Evolutionary conservation across 495 filamentous ascomycete species (phyloP), one percentile per base, ranked within the genome.

Genomic region (Lasiosphaeriaceae sp.): DNA sequence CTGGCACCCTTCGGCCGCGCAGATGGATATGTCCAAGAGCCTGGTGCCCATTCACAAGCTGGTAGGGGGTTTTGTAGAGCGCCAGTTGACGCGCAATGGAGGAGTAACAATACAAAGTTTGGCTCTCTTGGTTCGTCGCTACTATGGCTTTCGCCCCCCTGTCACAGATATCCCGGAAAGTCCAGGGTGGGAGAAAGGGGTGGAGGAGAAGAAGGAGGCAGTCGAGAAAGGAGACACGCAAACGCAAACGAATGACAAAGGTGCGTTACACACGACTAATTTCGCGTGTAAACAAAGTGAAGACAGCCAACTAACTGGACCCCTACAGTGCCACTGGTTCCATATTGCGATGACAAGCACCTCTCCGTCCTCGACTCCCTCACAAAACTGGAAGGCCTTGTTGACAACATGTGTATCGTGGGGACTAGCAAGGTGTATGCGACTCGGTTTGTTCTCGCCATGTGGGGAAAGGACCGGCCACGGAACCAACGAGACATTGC

Each of bases 101-200:
- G 44, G 29, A 11, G 54, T 47, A 21, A 57, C 24, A 24, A 51
- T 71, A 17, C 47, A 54, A 2, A 62, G 58, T 19, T 41, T 72
- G 19, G 58, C 63, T 2, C 23, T 72, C 6, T 53, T 70, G 24
- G 64, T 66, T 9, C 54, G 67, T 3, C 56, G 69, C 17, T 70
- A 65, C 41, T 60, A 68, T 35, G 67, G 69, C 17, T 34, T 21
- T 44, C 56, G 65, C 17, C 58, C 61, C 6, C 20, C 5, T 17
- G 50, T 39, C 1, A 44, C 58, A 14, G 44, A 34, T 14, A 34
- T 11, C 43, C 3, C 46, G 9, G 39, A 20, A 39, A 19, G 39
- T n/a, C 1, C 19, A 34, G 21, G 23, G n/a, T 12, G 6, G 9
- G 17, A 26, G 26, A 29, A 21, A 52, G 4, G 1, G 26, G 35